These are phyloP conservation scores for Avena sativa DNA, from an alignment of 176 grass and related monocot species.

Conservation along the genomic window DNA sequence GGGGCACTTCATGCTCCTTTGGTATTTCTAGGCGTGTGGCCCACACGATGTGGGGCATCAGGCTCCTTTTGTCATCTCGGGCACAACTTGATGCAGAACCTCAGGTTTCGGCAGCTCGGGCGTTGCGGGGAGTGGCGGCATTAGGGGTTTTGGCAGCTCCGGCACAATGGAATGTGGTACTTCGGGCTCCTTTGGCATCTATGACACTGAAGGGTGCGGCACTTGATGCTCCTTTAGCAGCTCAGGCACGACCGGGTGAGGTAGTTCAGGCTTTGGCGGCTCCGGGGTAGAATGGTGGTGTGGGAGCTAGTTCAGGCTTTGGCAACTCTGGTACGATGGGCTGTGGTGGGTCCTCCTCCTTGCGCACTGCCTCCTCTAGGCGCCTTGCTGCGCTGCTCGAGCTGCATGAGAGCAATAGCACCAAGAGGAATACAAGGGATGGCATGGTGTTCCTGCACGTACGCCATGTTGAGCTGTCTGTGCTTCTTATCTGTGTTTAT, in stretches of 20 bases:
- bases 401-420: slow-evolving; percentile 19
- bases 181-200: not conserved
- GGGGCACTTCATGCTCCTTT: not conserved
- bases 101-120: slow-evolving; percentile 37
- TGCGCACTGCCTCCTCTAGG: slow-evolving; percentile 1
- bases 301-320: not conserved
- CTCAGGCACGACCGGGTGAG: not conserved
- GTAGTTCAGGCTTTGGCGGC: not conserved
- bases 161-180: too few relatives aligned
- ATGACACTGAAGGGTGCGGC: not conserved
- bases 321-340: not conserved
- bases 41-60: not conserved
- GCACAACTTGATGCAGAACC: not conserved
- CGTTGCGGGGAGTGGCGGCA: too few relatives aligned
- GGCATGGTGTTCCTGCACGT: not conserved
- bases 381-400: not conserved
- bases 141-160: too few relatives aligned
- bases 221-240: not conserved
- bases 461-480: not conserved
- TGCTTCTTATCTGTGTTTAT: not conserved
- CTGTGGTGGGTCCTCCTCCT: not conserved
- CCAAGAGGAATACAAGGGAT: not conserved
- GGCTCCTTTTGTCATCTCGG: not conserved
- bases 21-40: not conserved
- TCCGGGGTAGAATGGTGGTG: not conserved